Evolutionary conservation across 495 filamentous ascomycete genomes (phyloP).

Genomic region (Podospora australis): DNA sequence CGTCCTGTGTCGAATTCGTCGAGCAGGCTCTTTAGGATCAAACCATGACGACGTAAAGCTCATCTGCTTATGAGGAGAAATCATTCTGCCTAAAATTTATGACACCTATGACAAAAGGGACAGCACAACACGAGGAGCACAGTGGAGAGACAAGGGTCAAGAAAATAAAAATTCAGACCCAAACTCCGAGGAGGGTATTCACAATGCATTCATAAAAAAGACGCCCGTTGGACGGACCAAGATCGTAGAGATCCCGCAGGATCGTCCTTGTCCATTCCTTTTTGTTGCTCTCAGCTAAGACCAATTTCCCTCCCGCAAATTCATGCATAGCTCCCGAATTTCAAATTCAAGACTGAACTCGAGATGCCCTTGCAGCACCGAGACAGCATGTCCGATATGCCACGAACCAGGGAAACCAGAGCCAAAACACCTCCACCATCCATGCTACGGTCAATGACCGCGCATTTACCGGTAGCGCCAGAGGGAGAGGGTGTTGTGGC

Average conservation of each 20-base stretch:
- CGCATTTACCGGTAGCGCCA: constrained; percentile 68
- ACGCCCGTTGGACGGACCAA: constrained; percentile 1
- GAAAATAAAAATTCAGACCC: neutral
- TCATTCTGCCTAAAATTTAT: no score
- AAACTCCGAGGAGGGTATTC: constrained; percentile 6
- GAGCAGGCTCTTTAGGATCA: no score
- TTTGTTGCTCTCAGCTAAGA: constrained; percentile 17
- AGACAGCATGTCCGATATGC: constrained; percentile 14
- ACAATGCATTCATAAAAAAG: constrained; percentile 8
- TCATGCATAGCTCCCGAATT: constrained; percentile 10
- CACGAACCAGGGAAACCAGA: constrained; percentile 21
- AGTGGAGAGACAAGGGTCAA: neutral
- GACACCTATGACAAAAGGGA: neutral
- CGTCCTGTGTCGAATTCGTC: no score
- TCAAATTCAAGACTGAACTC: constrained; percentile 6
- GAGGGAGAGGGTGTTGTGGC: constrained; percentile 94
- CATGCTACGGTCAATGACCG: constrained; percentile 7
- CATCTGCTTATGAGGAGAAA: no score
- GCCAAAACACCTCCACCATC: constrained; percentile 13
- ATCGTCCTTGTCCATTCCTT: constrained; percentile 21
- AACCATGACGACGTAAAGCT: no score
- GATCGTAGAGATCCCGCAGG: constrained; percentile 4
- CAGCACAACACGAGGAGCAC: neutral
- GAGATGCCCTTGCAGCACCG: constrained; percentile 8
- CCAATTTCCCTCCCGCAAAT: constrained; percentile 15